Conservation (phyloP, 768 basidiomycete genomes). For the Pulveroboletus ravenelii region DNA sequence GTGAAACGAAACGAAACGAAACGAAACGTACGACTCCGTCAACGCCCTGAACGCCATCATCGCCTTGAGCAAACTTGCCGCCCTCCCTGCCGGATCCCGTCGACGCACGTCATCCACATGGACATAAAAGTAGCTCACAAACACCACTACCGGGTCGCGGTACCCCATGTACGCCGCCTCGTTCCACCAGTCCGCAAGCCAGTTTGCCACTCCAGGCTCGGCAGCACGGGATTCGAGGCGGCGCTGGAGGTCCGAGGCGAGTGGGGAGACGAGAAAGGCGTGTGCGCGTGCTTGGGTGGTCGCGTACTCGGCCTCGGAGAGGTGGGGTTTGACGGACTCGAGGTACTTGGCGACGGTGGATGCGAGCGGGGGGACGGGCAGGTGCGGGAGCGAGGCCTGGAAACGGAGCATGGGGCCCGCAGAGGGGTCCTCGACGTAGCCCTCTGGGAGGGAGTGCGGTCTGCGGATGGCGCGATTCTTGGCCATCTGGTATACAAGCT, state of each 20-base stretch:
- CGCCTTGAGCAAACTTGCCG: conserved; percentile 80
- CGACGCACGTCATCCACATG: conserved; percentile 64
- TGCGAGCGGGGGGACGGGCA: conserved; percentile 81
- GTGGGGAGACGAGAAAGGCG: conserved; percentile 65
- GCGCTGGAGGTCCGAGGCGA: conserved; percentile 67
- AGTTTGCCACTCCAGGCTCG: conserved; percentile 56
- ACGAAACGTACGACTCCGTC: conserved; percentile 59
- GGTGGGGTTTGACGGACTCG: conserved; percentile 74
- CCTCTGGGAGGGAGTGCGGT: conserved; percentile 35
- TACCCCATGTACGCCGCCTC: conserved; percentile 85
- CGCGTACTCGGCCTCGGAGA: conserved; percentile 58
- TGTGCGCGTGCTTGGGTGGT: conserved; percentile 56
- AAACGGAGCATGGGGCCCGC: conserved; percentile 68
- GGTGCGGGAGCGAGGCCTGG: conserved; percentile 64
- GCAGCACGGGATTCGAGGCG: conserved; percentile 73
- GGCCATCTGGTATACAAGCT: conserved; percentile 23
- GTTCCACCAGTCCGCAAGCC: conserved; percentile 99
- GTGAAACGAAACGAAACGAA: neutral
- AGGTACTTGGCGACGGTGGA: conserved; percentile 89
- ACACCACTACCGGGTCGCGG: conserved; percentile 86
- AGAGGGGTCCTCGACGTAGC: conserved; percentile 51
- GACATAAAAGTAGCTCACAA: conserved; percentile 93
- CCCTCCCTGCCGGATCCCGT: conserved; percentile 60
- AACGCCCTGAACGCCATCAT: conserved; percentile 81
- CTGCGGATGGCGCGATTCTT: conserved; percentile 27